Base-by-base conservation (phyloP, 768 basidiomycete species). In the Suillus brevipes region DNA sequence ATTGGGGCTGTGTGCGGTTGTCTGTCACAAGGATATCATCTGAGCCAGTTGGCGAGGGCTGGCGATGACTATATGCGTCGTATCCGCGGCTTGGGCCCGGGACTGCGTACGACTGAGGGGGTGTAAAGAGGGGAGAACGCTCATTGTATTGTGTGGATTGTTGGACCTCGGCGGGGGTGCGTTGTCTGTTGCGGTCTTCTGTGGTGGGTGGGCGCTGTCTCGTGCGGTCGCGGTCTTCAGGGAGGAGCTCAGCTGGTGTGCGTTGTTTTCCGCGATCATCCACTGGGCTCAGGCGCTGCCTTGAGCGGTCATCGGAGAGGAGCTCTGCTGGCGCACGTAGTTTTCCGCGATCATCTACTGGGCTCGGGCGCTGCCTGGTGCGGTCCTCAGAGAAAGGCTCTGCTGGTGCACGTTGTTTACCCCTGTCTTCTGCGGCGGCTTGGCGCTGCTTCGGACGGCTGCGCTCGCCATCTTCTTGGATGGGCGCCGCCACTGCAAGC, bases 121-220 rank as follows among this genome's bases (percentile, higher is more conserved):
- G 58, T 3, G 58, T 59, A 40, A 59, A 59, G 40, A 59, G 58
- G 6, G 58, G 58, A 6, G 58, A 28, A 40, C 58, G 58, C 40
- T 59, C 58, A 3, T 25, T 59, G 40, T 59, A 42, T 59, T 59
- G 58, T 38, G 13, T 3, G 36, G 36, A 16, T 38, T 58, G 57
- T 5, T 37, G 56, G 37, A 10, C 4, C 14, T 58, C 57, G 1
- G 57, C 57, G 25, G 58, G 40, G 25, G 18, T 6, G 6, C 58
- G 58, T 59, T 28, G 38, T 28, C 28, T 42, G 10, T 5, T 25
- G 25, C 58, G 38, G 25, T 59, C 58, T 20, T 42, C 58, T 42
- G 38, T 2, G 25, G 40, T 1, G 25, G 38, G 40, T 20, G 25
- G 40, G 23, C 38, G 58, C 40, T 20, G 58, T 59, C 18, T 59